Percentiles rank a stretch among this genome's conserved stretches.
Conservation (phyloP, 495 filamentous ascomycete species). For the Elaphomyces granulatus region DNA sequence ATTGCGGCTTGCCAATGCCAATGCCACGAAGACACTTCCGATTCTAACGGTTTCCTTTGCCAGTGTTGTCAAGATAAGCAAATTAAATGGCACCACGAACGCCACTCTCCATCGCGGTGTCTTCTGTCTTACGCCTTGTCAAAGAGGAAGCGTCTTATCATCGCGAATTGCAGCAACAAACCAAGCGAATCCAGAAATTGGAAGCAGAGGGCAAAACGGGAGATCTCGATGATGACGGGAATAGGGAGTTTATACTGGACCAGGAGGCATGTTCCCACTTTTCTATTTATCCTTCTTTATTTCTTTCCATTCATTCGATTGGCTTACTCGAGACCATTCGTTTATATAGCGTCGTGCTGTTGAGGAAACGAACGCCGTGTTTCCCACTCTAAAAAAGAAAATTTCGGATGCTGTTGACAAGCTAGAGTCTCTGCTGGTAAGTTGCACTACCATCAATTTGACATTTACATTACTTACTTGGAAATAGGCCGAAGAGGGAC, state of each 20-base stretch:
- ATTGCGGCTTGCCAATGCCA: too few relatives aligned
- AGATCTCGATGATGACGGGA: slow-evolving; percentile 37
- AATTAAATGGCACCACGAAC: slow-evolving; percentile 54
- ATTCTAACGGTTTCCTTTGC: not conserved
- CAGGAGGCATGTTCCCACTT: slow-evolving; percentile 53
- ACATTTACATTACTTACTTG: not conserved
- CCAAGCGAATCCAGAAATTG: slow-evolving; percentile 54
- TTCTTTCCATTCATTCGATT: not conserved
- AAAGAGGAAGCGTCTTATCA: slow-evolving; percentile 89
- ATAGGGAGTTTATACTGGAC: slow-evolving; percentile 54
- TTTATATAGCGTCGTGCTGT: slow-evolving; percentile 50
- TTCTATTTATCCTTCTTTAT: not conserved
- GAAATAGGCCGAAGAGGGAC: slow-evolving; percentile 28
- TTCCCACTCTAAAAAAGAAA: slow-evolving; percentile 50
- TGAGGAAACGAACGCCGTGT: slow-evolving; percentile 70
- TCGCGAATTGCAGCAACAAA: slow-evolving; percentile 60
- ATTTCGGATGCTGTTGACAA: slow-evolving; percentile 51
- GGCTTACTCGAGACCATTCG: not conserved
- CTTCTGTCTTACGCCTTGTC: slow-evolving; percentile 62
- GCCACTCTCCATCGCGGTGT: slow-evolving; percentile 55
- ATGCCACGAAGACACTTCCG: too few relatives aligned
- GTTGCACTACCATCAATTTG: slow-evolving; percentile 24
- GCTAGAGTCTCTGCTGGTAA: slow-evolving; percentile 50
- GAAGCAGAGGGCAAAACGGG: slow-evolving; percentile 30
- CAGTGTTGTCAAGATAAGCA: not conserved